phyloP scores from a whole-genome alignment of 1,284 basidiomycete species.

The Entoloma clypeatum region DNA sequence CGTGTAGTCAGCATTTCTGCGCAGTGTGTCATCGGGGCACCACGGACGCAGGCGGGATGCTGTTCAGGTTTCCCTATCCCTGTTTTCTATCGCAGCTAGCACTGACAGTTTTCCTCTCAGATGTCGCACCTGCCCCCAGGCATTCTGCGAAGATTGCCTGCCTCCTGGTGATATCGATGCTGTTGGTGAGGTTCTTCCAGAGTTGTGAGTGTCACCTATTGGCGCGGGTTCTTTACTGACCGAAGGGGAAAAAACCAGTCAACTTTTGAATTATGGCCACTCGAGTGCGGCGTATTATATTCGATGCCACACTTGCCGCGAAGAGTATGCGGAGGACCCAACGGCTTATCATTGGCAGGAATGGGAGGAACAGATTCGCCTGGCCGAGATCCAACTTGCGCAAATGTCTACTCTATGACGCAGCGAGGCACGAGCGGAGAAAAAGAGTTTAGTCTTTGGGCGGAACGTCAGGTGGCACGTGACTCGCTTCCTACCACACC shows the following conservation, averaged over 20 bases:
- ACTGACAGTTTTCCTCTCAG: constrained; percentile 24
- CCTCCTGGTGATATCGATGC: constrained; percentile 44
- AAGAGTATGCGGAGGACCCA: constrained; percentile 20
- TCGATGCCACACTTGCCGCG: constrained; percentile 42
- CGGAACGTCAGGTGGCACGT: no score
- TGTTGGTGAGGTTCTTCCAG: constrained; percentile 51
- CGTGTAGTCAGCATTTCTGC: constrained; percentile 52
- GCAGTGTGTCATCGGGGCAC: constrained; percentile 38
- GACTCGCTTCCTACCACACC: no score
- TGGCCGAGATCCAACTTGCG: constrained; percentile 13
- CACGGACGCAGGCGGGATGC: constrained; percentile 44
- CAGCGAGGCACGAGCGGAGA: no score
- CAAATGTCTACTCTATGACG: not conserved
- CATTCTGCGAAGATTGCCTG: constrained; percentile 61
- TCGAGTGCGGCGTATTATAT: constrained; percentile 42
- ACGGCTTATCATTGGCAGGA: constrained; percentile 16
- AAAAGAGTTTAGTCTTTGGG: no score
- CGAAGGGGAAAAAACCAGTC: constrained; percentile 24
- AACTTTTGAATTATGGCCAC: constrained; percentile 36
- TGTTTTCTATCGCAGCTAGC: not conserved
- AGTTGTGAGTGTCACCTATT: constrained; percentile 42
- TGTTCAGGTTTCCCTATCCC: constrained; percentile 39
- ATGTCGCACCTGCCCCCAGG: constrained; percentile 54
- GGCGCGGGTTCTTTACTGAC: no score
- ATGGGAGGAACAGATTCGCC: constrained; percentile 16